These are phyloP conservation scores for Kwoniella mangroviensis DNA, from an alignment of 768 basidiomycete species.

Conservation along the genomic window DNA sequence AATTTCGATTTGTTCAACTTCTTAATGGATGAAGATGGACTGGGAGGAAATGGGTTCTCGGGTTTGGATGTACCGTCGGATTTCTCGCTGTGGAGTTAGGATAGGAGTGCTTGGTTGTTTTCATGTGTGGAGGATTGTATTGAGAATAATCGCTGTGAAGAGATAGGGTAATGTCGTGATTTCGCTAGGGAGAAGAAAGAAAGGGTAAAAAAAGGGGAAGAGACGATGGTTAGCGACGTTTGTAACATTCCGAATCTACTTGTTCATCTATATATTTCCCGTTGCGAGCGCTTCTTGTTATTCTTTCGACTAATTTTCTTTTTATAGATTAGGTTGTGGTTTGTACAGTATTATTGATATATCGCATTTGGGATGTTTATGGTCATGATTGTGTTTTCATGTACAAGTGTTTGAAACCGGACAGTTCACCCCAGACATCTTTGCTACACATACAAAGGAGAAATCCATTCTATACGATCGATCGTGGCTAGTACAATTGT, in stretches of 20 bases:
- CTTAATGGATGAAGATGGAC: slow-evolving; percentile 52
- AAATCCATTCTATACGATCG: too few species aligned
- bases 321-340: too few species aligned
- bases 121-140: not conserved
- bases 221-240: too few species aligned
- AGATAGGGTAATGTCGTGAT: not conserved
- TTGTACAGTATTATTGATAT: too few species aligned
- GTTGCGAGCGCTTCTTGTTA: not conserved
- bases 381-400: too few species aligned
- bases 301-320: not conserved
- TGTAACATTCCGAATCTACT: not conserved
- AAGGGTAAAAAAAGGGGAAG: too few species aligned
- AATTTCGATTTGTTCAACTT: slow-evolving; percentile 51
- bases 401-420: too few species aligned
- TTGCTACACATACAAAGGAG: too few species aligned
- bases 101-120: not conserved
- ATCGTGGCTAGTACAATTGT: too few species aligned
- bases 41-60: slow-evolving; percentile 39
- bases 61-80: slow-evolving; percentile 27
- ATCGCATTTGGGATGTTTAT: too few species aligned
- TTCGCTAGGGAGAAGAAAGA: not conserved
- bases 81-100: slow-evolving; percentile 30
- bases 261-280: not conserved
- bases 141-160: not conserved
- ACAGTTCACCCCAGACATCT: too few species aligned